A percentile compares a stretch with the other conserved stretches of the same genome.
Conservation (phyloP, 495 filamentous ascomycete species). For the Lasiosphaeria hispida region DNA sequence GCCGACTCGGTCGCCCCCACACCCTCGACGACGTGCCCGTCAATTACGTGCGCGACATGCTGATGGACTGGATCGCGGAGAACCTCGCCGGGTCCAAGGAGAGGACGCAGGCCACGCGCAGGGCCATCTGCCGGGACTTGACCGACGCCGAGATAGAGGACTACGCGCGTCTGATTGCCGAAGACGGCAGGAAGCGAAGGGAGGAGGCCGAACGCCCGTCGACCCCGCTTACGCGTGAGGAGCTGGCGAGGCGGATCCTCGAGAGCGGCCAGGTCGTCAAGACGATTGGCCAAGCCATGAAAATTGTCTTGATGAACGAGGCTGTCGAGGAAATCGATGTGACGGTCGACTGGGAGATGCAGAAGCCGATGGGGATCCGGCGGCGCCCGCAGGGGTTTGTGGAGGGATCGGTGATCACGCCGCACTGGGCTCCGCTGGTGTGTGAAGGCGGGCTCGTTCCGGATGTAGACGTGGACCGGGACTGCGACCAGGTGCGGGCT, state of each 20-base stretch:
- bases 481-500: conserved; percentile 12
- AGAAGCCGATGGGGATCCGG: not conserved
- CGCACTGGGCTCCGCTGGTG: not conserved
- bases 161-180: not conserved
- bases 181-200: not conserved
- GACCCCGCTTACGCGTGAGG: not conserved
- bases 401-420: not conserved
- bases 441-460: not conserved
- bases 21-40: not conserved
- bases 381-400: not conserved
- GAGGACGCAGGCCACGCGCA: not conserved
- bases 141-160: not conserved
- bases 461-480: conserved; percentile 4
- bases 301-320: not conserved
- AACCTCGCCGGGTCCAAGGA: not conserved
- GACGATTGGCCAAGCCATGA: not conserved
- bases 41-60: not conserved
- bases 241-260: not conserved
- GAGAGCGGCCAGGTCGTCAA: not conserved
- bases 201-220: not conserved
- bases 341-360: not conserved
- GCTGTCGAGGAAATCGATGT: not conserved
- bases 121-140: not conserved
- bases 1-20: conserved; percentile 1
- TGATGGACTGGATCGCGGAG: not conserved